phyloP scores from a whole-genome alignment of 352 stramenopile genomes.

The Pythium utonaiense region DNA sequence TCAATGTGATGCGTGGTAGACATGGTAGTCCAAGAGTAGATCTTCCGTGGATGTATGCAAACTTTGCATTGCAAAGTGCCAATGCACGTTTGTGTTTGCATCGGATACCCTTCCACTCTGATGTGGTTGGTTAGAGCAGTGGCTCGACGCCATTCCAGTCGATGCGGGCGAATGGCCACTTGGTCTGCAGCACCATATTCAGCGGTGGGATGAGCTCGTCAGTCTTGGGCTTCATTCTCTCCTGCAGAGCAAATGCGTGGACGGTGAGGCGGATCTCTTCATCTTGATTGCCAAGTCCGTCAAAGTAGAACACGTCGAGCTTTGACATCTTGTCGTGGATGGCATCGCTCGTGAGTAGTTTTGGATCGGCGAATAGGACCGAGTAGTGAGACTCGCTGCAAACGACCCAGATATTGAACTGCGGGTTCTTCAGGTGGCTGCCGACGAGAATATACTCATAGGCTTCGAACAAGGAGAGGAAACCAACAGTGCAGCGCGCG shows the following conservation, averaged over 20 bases:
- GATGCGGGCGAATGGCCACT: conserved; percentile 72
- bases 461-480: conserved; percentile 91
- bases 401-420: conserved; percentile 85
- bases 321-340: conserved; percentile 25
- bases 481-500: conserved; percentile 57
- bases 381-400: conserved; percentile 93
- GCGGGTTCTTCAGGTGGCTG: conserved; percentile 68
- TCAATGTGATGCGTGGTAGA: neutral
- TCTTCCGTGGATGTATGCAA: neutral
- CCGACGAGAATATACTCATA: conserved; percentile 89
- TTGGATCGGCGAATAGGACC: conserved; percentile 66
- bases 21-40: too few relatives aligned
- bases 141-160: conserved; percentile 89
- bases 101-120: neutral
- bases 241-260: conserved; percentile 24
- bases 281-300: conserved; percentile 86
- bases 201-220: conserved; percentile 82
- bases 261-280: conserved; percentile 76
- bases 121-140: conserved; percentile 44
- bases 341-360: conserved; percentile 20
- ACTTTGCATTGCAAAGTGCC: too few relatives aligned
- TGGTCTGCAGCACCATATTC: conserved; percentile 88
- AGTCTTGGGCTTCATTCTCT: conserved; percentile 31
- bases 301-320: conserved; percentile 88
- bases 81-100: too few relatives aligned